Base-by-base conservation (phyloP, 306 rosid genomes). In the Glycine latifolia region DNA sequence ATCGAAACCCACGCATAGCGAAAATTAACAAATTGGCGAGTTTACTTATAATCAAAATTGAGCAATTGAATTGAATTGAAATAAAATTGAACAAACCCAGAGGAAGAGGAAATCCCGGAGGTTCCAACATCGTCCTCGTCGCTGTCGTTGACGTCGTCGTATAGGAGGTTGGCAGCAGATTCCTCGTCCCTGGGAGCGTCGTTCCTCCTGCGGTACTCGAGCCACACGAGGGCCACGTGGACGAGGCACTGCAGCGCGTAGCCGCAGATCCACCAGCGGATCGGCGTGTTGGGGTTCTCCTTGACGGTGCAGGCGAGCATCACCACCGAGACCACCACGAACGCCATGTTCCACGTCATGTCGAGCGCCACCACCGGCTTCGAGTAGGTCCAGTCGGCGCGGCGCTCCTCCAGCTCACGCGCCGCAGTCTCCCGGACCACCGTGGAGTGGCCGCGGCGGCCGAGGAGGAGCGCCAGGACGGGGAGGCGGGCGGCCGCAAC, bases 301-400 rank as follows among this genome's bases (percentile, higher is more conserved):
- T 78, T 6, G 2, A 15, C 2, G 6, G 97, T 78, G 76, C 48
- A 60, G 5, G 84, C 15, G 50, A 94, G 86, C 92, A 94, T 88
- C 65, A 35, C 95, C 50, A 54, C 58, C 4, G 98, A 82, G 3
- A 89, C 94, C 72, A 89, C 81, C 43, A 94, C 92, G 61, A 94
- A 94, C 7, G 92, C 90, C 79, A 85, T 79, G 80, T 94, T 94
- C 98, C 98, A 94, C 86, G 81, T 66, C 71, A 91, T 79, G 86
- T 91, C 97, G 17, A 94, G 84, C 26, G 90, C 95, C 69, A 91
- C 97, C 52, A 94, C 95, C 7, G 97, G 98, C 87, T 89, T 94
- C 79, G 98, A 94, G 87, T 94, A 94, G 0, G 94, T 97, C 98
- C 97, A 94, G 82, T 91, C 95, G 41, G 88, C 90, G 13, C 98